Percentiles rank a stretch among this genome's conserved stretches.
Conservation (phyloP, 306 rosid genomes). For the Inga oerstediana region DNA sequence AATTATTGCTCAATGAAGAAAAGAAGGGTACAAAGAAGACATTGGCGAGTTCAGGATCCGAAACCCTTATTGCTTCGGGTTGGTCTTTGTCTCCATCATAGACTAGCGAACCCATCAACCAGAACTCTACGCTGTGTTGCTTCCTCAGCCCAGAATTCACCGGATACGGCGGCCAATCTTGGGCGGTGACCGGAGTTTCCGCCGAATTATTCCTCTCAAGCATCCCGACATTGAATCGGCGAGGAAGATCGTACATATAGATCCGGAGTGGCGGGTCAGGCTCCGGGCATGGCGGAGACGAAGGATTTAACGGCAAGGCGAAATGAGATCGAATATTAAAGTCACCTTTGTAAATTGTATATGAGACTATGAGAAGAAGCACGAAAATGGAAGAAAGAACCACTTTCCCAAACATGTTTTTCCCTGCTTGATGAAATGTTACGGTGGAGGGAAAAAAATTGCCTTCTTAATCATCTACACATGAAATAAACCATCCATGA, state of each 20-base stretch:
- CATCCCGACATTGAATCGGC: conserved; percentile 78
- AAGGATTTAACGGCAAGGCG: conserved; percentile 41
- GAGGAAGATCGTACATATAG: conserved; percentile 85
- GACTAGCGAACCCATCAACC: conserved; percentile 87
- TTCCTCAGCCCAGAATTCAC: conserved; percentile 58
- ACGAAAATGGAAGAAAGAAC: conserved; percentile 39
- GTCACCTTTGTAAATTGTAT: conserved; percentile 53
- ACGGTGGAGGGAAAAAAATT: neutral
- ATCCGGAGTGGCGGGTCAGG: conserved; percentile 46
- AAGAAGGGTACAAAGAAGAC: conserved; percentile 80
- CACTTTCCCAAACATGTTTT: conserved; percentile 50
- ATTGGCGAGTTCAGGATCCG: conserved; percentile 78
- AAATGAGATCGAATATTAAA: conserved; percentile 61
- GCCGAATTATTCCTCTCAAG: conserved; percentile 42
- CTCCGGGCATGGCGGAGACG: conserved; percentile 41
- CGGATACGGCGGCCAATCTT: conserved; percentile 66
- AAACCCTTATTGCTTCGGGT: conserved; percentile 59
- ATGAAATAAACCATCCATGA: neutral
- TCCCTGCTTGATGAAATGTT: neutral
- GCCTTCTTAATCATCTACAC: neutral
- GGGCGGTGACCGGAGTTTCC: conserved; percentile 54
- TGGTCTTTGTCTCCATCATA: conserved; percentile 35
- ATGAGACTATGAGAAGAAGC: conserved; percentile 49
- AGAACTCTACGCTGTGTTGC: conserved; percentile 91
- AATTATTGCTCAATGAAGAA: conserved; percentile 75